phyloP scores from a whole-genome alignment of 805 yeast genomes.

The Schizosaccharomyces osmophilus region DNA sequence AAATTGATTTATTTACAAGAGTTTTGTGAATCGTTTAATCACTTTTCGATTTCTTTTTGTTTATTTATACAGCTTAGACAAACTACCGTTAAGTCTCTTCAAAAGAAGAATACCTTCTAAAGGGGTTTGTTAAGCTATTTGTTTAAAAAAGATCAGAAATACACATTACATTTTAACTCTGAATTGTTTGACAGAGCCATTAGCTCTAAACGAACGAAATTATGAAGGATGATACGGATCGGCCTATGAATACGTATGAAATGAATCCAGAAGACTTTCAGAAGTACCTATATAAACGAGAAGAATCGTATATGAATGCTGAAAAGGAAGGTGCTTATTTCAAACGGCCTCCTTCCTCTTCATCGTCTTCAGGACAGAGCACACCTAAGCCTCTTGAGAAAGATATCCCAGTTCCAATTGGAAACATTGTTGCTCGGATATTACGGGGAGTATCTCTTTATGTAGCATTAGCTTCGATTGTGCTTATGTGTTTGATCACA shows the following conservation, averaged over 20 bases:
- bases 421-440: neutral
- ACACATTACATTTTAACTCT: no score
- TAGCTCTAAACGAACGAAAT: neutral
- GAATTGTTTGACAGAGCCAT: no score
- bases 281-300: neutral
- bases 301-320: neutral
- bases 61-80: no score
- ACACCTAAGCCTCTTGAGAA: neutral
- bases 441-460: neutral
- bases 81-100: no score
- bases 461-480: neutral
- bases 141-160: no score
- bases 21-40: no score
- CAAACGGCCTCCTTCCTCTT: neutral
- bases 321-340: neutral
- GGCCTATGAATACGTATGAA: neutral
- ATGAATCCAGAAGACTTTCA: no score
- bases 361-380: neutral
- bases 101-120: no score
- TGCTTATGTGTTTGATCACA: neutral
- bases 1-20: no score
- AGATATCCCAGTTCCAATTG: neutral
- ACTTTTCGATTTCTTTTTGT: no score
- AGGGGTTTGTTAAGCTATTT: no score
- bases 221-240: neutral